A percentile compares a stretch with the other conserved stretches of the same genome.
These are phyloP conservation scores for Boletellus emodensis DNA, from an alignment of 768 basidiomycete species.

Conservation along the genomic window DNA sequence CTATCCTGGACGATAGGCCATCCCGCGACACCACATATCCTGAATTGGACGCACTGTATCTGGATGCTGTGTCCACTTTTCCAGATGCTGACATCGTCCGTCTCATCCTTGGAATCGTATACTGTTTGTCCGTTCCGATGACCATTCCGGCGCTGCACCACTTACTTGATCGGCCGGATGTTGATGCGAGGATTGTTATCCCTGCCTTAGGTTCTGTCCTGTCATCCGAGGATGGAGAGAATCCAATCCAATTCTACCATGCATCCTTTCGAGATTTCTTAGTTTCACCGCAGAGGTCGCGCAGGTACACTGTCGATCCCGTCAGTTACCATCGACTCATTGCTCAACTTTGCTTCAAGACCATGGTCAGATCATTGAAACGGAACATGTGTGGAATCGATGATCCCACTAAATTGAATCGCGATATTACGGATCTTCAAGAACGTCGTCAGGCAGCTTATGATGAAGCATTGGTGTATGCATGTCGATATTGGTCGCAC, in stretches of 20 bases:
- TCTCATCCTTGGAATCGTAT: conserved; percentile 17
- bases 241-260: conserved; percentile 20
- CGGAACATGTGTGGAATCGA: conserved; percentile 14
- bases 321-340: conserved; percentile 14
- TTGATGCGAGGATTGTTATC: conserved; percentile 15
- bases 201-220: conserved; percentile 19
- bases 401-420: conserved; percentile 14
- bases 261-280: conserved; percentile 20
- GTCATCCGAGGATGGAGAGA: conserved; percentile 8
- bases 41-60: conserved; percentile 15
- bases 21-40: conserved; percentile 7
- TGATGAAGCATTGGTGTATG: conserved; percentile 13
- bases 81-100: conserved; percentile 15
- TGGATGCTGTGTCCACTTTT: conserved; percentile 12
- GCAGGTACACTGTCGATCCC: conserved; percentile 6
- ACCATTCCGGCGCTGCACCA: conserved; percentile 8
- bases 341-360: conserved; percentile 14
- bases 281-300: conserved; percentile 12
- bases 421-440: conserved; percentile 10
- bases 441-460: conserved; percentile 4
- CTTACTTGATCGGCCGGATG: conserved; percentile 9
- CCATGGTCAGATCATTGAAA: conserved; percentile 10
- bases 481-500: conserved; percentile 18
- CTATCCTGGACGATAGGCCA: conserved; percentile 8
- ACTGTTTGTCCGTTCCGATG: conserved; percentile 14